Percentiles rank a stretch among this genome's conserved stretches.
phyloP scores from a whole-genome alignment of 176 grass and related monocot species.

The Phoenix roebelenii region DNA sequence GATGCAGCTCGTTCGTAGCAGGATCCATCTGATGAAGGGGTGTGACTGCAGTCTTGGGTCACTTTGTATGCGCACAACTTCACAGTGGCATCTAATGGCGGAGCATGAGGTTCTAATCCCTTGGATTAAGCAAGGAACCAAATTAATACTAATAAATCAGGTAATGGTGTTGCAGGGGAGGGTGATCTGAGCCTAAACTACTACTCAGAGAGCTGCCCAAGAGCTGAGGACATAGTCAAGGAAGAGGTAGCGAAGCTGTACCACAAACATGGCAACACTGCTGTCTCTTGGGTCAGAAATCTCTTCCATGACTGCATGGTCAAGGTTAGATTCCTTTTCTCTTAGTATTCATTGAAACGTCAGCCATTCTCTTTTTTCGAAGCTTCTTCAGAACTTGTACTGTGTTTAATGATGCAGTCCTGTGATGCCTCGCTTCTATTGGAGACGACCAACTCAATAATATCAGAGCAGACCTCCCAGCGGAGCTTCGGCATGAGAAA shows the following conservation, averaged over 20 bases:
- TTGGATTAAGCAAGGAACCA: too few species aligned
- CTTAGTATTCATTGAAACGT: too few species aligned
- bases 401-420: not conserved
- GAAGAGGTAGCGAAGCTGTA: conserved; percentile 28
- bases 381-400: too few species aligned
- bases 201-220: conserved; percentile 27
- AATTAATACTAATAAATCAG: too few species aligned
- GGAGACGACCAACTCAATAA: not conserved
- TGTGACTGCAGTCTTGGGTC: too few species aligned
- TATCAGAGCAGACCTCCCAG: conserved; percentile 27
- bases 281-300: conserved; percentile 33
- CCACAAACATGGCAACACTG: conserved; percentile 40
- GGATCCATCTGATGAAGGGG: too few species aligned
- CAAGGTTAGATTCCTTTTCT: conserved; percentile 7
- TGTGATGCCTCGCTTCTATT: conserved; percentile 40
- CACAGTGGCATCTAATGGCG: too few species aligned
- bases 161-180: not conserved
- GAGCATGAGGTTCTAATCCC: too few species aligned
- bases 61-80: too few species aligned
- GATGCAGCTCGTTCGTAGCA: too few species aligned
- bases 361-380: too few species aligned
- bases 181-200: conserved; percentile 4
- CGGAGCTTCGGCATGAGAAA: conserved; percentile 46
- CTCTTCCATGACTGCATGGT: conserved; percentile 43
- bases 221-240: conserved; percentile 23